These are phyloP conservation scores for Nannizziopsis barbatae DNA, from an alignment of 2,329 filamentous ascomycete species.

Conservation along the genomic window DNA sequence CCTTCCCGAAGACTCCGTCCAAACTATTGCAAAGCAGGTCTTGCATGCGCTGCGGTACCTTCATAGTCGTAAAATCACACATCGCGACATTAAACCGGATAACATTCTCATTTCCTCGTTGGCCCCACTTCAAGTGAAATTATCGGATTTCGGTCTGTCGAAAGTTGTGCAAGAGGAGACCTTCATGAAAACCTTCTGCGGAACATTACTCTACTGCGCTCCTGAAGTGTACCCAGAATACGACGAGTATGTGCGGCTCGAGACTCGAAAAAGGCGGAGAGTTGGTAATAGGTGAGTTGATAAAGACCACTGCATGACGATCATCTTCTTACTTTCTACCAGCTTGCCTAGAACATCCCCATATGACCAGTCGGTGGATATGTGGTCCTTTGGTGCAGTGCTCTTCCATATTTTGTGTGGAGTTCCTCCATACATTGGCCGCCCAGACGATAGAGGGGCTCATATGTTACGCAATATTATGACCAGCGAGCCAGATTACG, in stretches of 20 bases:
- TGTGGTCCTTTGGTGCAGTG: conserved; percentile 92
- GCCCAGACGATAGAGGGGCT: conserved; percentile 61
- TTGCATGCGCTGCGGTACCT: conserved; percentile 75
- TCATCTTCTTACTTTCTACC: conserved; percentile 21
- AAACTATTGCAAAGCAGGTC: conserved; percentile 56
- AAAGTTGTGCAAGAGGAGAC: conserved; percentile 90
- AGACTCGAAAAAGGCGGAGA: conserved; percentile 53
- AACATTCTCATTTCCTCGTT: conserved; percentile 76
- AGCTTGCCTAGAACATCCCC: conserved; percentile 44
- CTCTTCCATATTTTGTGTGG: conserved; percentile 76
- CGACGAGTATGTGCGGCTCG: conserved; percentile 50
- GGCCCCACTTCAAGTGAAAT: conserved; percentile 68
- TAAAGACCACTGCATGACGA: neutral
- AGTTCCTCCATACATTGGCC: conserved; percentile 68
- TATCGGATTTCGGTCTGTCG: conserved; percentile 92
- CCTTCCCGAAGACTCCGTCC: conserved; percentile 58
- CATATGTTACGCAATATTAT: conserved; percentile 75
- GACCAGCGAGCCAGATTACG: conserved; percentile 57
- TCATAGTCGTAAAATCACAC: conserved; percentile 78
- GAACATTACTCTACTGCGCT: conserved; percentile 88
- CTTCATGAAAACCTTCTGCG: conserved; percentile 91
- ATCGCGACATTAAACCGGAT: conserved; percentile 97
- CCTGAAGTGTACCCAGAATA: conserved; percentile 90
- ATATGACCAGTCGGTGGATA: conserved; percentile 85
- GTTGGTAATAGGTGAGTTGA: conserved; percentile 35